phyloP scores from a whole-genome alignment of 148 eudicot genomes.

The Arbutus unedo region DNA sequence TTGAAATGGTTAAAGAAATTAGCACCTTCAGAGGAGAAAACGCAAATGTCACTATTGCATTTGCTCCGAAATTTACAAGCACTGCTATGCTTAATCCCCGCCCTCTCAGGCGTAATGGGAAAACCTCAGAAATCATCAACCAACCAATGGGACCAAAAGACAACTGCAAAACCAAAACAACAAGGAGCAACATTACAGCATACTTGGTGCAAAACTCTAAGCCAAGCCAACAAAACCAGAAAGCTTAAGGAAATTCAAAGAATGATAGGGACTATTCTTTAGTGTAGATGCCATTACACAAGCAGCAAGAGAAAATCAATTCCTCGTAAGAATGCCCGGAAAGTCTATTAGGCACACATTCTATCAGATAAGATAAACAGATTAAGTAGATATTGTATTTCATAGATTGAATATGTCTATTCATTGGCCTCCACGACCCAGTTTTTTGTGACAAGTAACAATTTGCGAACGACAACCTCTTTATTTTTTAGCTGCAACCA shows the following conservation, averaged over 20 bases:
- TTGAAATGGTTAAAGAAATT: neutral
- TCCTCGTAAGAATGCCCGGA: neutral
- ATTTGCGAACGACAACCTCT: neutral
- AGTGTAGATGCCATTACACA: neutral
- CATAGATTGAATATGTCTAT: neutral
- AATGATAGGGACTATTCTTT: neutral
- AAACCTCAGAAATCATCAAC: constrained; percentile 96
- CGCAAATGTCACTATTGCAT: constrained; percentile 83
- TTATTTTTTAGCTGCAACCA: neutral
- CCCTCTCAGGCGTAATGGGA: constrained; percentile 90
- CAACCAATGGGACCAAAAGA: constrained; percentile 99
- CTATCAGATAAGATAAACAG: neutral
- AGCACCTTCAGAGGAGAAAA: constrained; percentile 90
- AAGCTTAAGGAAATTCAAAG: constrained; percentile 12
- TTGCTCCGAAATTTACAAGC: constrained; percentile 83
- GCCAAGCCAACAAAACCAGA: neutral
- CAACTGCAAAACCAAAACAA: constrained; percentile 45
- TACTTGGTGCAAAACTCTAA: neutral
- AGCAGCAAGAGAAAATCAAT: neutral
- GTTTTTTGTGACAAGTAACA: neutral
- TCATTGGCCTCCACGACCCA: neutral
- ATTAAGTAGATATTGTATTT: neutral
- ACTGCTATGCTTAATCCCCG: constrained; percentile 88
- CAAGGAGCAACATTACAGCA: constrained; percentile 9
- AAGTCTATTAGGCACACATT: neutral